Evolutionary conservation across 2,329 filamentous ascomycete genomes (phyloP), one percentile per base, ranked within the genome.

Genomic region (Neonectria neomacrospora): DNA sequence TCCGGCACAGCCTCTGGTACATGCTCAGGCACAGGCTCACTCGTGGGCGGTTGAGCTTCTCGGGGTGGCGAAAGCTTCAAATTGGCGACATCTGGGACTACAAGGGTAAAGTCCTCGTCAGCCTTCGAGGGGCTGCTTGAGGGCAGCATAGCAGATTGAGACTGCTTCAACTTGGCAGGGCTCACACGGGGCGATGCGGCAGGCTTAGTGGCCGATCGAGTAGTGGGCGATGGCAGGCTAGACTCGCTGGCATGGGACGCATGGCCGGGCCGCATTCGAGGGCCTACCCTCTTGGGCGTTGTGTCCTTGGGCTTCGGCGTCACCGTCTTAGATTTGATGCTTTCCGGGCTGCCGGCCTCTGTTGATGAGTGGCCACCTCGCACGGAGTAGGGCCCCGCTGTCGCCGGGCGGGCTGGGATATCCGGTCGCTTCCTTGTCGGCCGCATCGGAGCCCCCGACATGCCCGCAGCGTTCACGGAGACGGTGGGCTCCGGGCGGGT

Each of bases 381-480:
- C 10, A 88, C 83, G 20, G 88, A 90, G 73, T 90, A 90, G 0
- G 88, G 88, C 0, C 88, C 88, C 11, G 88, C 88, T 12, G 88
- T 90, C 12, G 88, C 88, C 34, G 88, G 88, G 61, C 88, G 82
- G 28, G 84, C 79, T 45, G 82, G 82, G 69, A 87, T 79, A 58
- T 90, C 88, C 3, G 87, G 86, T 44, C 86, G 81, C 68, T 83
- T 85, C 74, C 83, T 85, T 44, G 83, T 80, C 51, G 88, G 88
- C 59, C 88, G 81, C 82, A 90, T 87, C 1, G 88, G 88, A 28
- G 88, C 88, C 48, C 85, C 86, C 10, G 88, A 90, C 76, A 90
- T 83, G 37, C 88, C 87, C 16, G 85, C 85, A 30, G 85, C 81
- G 26, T 83, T 80, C 62, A 80, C 78, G 10, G 79, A 80, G 59